A percentile compares a stretch with the other conserved stretches of the same genome.
phyloP scores from a whole-genome alignment of 257 asterid species.

The Solanum chmielewskii region DNA sequence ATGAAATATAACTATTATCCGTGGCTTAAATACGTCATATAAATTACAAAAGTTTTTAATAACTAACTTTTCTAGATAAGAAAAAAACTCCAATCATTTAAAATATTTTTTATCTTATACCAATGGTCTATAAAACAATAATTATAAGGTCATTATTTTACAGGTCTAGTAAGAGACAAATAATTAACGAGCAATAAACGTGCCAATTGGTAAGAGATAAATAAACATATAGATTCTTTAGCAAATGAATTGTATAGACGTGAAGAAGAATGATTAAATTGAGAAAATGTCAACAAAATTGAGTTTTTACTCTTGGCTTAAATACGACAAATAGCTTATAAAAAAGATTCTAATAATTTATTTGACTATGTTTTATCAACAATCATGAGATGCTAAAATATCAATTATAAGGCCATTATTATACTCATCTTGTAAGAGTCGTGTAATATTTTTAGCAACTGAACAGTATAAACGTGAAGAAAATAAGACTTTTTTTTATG shows the following conservation, averaged over 20 bases:
- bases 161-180: not conserved
- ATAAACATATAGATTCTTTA: not conserved
- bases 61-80: not conserved
- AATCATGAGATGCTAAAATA: not conserved
- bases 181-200: not conserved
- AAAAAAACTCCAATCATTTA: not conserved
- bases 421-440: not conserved
- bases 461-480: not conserved
- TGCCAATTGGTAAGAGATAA: not conserved
- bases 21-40: fast-evolving
- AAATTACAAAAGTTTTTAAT: no score
- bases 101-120: not conserved
- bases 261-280: not conserved
- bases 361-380: not conserved
- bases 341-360: not conserved
- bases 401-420: not conserved
- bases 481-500: not conserved
- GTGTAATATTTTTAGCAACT: not conserved
- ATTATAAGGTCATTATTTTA: not conserved
- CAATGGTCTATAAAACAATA: not conserved
- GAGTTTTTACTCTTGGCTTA: not conserved
- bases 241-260: not conserved
- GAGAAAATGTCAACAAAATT: not conserved
- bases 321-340: not conserved
- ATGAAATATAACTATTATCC: fast-evolving